A percentile compares a stretch with the other conserved stretches of the same genome.
These are phyloP conservation scores for Boletus eberwhitei DNA, from an alignment of 768 basidiomycete genomes.

Conservation along the genomic window DNA sequence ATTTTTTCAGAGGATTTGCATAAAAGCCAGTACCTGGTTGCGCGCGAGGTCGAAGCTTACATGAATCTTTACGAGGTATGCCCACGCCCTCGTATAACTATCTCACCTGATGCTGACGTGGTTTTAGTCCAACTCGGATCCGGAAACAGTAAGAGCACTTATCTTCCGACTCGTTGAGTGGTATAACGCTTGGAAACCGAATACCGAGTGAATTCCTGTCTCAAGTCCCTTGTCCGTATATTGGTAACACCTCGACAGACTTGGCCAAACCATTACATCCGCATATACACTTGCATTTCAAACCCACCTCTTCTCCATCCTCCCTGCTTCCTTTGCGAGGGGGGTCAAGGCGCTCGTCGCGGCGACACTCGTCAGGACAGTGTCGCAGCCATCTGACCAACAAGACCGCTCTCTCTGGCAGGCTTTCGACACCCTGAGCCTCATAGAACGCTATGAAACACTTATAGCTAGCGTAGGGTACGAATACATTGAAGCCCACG, in stretches of 20 bases:
- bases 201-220: constrained; percentile 48
- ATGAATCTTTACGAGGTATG: constrained; percentile 64
- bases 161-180: constrained; percentile 63
- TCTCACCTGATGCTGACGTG: background rate
- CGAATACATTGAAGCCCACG: constrained; percentile 76
- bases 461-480: constrained; percentile 83
- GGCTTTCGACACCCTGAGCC: constrained; percentile 64
- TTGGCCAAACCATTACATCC: constrained; percentile 56
- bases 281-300: constrained; percentile 70
- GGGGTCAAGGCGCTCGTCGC: constrained; percentile 69
- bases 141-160: constrained; percentile 49
- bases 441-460: constrained; percentile 80
- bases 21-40: constrained; percentile 54
- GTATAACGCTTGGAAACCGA: constrained; percentile 75
- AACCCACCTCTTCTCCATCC: constrained; percentile 66
- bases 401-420: constrained; percentile 46
- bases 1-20: constrained; percentile 55
- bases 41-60: constrained; percentile 53
- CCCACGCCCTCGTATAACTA: constrained; percentile 1
- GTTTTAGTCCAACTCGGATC: constrained; percentile 43
- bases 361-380: constrained; percentile 43
- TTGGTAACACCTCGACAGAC: constrained; percentile 35
- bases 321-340: constrained; percentile 63
- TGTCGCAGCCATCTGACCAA: constrained; percentile 25
- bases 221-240: background rate